Evolutionary conservation across 2,329 filamentous ascomycete genomes (phyloP), one percentile per base, ranked within the genome.

Genomic region (Stagonosporopsis tanaceti): DNA sequence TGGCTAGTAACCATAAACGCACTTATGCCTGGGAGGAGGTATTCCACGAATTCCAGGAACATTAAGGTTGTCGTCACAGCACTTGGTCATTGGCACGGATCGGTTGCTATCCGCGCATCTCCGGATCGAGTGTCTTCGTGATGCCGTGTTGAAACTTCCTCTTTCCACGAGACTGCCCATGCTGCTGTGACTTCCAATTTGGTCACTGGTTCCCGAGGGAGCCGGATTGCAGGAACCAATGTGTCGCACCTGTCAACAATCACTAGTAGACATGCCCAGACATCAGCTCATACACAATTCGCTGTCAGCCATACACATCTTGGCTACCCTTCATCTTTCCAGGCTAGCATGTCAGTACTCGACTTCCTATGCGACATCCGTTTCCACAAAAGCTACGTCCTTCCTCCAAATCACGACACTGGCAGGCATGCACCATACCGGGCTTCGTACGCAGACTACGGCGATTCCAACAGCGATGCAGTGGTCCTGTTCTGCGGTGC

Each of bases 401-500:
- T 74, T 20, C 67, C 65, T 14, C 61, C 70, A 27, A 64, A 68
- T 42, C 61, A 60, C 14, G 59, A 62, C 1, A 63, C 61, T 14
- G 63, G 61, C 34, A 52, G 65, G 50, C 15, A 39, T 24, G 57
- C 55, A 11, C 62, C 66, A 2, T 65, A 67, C 38, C 69, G 65
- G 38, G 57, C 73, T 14, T 69, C 70, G 22, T 74, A 73, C 45
- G 47, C 68, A 32, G 71, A 73, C 44, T 74, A 64, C 59, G 72
- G 72, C 8, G 65, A 73, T 45, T 24, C 40, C 20, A 44, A 64
- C 32, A 72, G 70, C 57, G 60, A 68, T 40, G 66, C 67, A 6
- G 68, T 73, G 9, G 69, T 74, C 2, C 48, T 74, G 1, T 67
- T 74, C 24, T 73, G 70, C 38, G 71, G 71, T 8, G 69, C 63